Conservation (phyloP, 2,329 filamentous ascomycete species). For the Camptophora hylomeconis region DNA sequence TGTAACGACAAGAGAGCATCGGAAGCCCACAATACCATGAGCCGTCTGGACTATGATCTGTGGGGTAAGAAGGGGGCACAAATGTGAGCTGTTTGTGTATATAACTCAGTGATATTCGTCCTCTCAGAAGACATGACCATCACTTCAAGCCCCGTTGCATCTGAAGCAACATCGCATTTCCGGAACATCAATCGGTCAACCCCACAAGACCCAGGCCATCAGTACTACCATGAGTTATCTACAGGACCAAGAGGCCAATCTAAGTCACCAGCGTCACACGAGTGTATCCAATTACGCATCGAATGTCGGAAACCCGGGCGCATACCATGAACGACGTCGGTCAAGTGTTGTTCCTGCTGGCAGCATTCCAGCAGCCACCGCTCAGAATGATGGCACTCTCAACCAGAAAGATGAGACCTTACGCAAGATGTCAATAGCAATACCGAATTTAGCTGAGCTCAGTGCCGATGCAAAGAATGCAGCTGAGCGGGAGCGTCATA, state of each 20-base stretch:
- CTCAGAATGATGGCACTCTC: constrained; percentile 1
- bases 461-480: constrained; percentile 9
- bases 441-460: background rate
- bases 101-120: too few species aligned
- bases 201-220: too few species aligned
- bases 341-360: constrained; percentile 16
- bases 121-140: too few species aligned
- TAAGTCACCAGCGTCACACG: constrained; percentile 11
- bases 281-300: constrained; percentile 15
- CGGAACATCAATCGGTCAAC: too few species aligned
- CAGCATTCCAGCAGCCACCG: constrained; percentile 6
- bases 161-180: too few species aligned
- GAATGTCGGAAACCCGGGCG: constrained; percentile 11
- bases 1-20: too few species aligned
- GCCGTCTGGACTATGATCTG: too few species aligned
- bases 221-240: constrained; percentile 13
- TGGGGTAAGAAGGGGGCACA: too few species aligned
- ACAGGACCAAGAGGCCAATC: constrained; percentile 11
- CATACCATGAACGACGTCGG: constrained; percentile 12
- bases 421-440: background rate
- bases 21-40: too few species aligned
- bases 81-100: too few species aligned
- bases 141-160: too few species aligned
- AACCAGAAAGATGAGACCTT: constrained; percentile 1
- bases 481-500: constrained; percentile 10